Evolutionary conservation across 331 rosid genomes (phyloP).

Genomic region (Malus hybrid): DNA sequence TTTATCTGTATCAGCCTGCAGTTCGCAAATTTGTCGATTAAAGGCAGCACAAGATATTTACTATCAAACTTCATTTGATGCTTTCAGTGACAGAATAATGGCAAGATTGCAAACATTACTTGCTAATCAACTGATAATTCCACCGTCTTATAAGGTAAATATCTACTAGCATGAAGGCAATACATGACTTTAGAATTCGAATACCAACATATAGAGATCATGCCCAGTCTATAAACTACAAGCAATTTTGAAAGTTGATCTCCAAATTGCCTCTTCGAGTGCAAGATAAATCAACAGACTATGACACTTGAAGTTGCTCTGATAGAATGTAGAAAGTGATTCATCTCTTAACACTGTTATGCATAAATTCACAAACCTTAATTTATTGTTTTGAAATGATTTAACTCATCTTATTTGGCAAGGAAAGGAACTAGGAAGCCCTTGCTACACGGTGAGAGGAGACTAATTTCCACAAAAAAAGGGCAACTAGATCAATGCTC

Average conservation of each 20-base stretch:
- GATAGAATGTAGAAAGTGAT: not conserved
- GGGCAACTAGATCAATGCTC: not conserved
- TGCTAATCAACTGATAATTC: not conserved
- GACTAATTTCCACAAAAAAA: not conserved
- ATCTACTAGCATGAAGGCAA: not conserved
- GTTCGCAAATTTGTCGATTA: not conserved
- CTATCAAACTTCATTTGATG: not conserved
- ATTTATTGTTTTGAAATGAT: not conserved
- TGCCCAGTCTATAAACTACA: not conserved
- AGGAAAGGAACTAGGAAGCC: not conserved
- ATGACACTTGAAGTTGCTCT: not conserved
- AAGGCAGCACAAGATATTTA: not conserved
- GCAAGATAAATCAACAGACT: slow-evolving; percentile 1
- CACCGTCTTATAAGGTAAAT: not conserved
- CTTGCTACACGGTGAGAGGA: not conserved
- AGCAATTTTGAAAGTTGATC: not conserved
- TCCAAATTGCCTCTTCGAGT: not conserved
- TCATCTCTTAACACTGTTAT: not conserved
- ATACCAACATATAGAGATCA: not conserved
- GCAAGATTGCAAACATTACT: too few species aligned
- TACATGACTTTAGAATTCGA: not conserved
- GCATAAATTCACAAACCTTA: not conserved
- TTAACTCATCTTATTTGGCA: not conserved
- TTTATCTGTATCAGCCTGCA: slow-evolving; percentile 81
- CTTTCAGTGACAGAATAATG: not conserved